Conservation (phyloP, 805 yeast species). For the Kazachstania kunashirensis region DNA sequence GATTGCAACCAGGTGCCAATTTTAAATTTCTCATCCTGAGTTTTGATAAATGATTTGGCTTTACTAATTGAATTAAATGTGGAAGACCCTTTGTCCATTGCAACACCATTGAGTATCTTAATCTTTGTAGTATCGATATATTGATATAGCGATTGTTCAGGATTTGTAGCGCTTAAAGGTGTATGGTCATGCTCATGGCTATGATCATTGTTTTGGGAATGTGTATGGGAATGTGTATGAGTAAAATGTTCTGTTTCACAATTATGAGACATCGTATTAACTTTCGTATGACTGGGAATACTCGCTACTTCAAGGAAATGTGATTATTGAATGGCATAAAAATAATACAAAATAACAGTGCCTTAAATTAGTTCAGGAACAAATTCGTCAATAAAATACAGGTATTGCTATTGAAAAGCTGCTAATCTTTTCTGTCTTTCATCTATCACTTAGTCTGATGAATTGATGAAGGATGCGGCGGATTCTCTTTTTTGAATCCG, state of each 20-base stretch:
- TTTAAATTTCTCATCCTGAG: conserved; percentile 40
- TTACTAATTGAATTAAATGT: conserved; percentile 16
- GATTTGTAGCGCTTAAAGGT: conserved; percentile 62
- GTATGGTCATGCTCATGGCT: conserved; percentile 36
- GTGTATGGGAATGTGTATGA: conserved; percentile 29
- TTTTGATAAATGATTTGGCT: conserved; percentile 41
- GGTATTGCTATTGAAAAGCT: no score
- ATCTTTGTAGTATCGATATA: conserved; percentile 53
- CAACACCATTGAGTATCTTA: conserved; percentile 51
- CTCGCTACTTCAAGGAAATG: no score
- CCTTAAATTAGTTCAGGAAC: no score
- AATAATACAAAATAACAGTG: no score
- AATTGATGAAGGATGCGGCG: no score
- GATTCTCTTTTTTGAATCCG: no score
- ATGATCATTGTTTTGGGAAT: conserved; percentile 27
- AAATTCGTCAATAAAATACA: no score
- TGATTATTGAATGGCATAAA: no score
- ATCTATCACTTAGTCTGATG: no score
- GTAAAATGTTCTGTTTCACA: conserved; percentile 23
- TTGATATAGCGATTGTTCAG: conserved; percentile 55
- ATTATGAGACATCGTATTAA: conserved; percentile 22
- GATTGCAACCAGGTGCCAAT: conserved; percentile 41
- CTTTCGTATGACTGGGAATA: no score
- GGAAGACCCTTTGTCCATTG: conserved; percentile 23
- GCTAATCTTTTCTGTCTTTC: no score